These are phyloP conservation scores for Trametes elegans DNA, from an alignment of 768 basidiomycete genomes.

Conservation along the genomic window DNA sequence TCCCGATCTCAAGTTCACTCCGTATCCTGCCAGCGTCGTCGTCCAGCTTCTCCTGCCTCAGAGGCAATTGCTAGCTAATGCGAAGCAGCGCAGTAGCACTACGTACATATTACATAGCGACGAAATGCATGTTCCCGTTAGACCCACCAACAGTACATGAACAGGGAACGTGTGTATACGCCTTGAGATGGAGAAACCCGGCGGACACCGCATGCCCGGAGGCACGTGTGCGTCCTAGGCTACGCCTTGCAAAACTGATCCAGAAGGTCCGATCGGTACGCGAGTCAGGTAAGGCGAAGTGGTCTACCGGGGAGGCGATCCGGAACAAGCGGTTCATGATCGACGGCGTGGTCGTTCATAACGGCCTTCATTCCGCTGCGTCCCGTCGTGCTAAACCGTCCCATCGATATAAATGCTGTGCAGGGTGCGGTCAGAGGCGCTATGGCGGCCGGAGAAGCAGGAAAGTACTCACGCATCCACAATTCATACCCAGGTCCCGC, in stretches of 20 bases:
- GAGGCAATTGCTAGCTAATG: not conserved
- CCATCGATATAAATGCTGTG: constrained; percentile 3
- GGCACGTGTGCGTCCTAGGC: not conserved
- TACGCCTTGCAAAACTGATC: not conserved
- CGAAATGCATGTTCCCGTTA: not conserved
- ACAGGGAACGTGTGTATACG: not conserved
- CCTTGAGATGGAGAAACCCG: not conserved
- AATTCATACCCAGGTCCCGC: constrained; percentile 7
- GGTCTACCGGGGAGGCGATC: constrained; percentile 1
- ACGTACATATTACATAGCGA: constrained; percentile 11
- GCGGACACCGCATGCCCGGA: not conserved
- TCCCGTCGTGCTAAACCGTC: not conserved
- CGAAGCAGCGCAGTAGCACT: not conserved
- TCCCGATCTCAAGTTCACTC: constrained; percentile 1
- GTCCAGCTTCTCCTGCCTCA: too few species aligned
- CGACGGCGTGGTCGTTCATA: not conserved
- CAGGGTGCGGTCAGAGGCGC: not conserved
- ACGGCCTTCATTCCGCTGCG: not conserved
- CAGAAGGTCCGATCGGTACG: not conserved
- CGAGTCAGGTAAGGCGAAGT: not conserved
- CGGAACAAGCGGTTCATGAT: constrained; percentile 6
- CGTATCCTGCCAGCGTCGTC: too few species aligned
- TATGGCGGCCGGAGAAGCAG: not conserved
- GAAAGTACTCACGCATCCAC: not conserved
- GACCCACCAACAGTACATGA: not conserved